Evolutionary conservation across 2,329 filamentous ascomycete genomes (phyloP).

Genomic region (Venturia effusa): DNA sequence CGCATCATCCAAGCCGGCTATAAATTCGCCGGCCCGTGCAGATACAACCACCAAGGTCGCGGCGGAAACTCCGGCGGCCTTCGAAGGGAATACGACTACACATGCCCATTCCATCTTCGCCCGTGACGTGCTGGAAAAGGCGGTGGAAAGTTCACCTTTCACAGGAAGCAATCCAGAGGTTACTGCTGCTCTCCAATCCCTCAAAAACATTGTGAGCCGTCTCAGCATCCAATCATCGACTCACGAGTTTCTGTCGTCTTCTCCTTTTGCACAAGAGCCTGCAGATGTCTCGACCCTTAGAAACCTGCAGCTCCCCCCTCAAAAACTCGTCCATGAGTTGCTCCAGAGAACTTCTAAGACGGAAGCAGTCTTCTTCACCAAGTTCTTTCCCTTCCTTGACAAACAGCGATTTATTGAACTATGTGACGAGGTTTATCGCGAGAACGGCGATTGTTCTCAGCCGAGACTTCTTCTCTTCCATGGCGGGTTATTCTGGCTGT

Average conservation of each 20-base stretch:
- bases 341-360: background rate
- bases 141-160: constrained; percentile 22
- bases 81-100: constrained; percentile 40
- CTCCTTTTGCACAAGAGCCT: constrained; percentile 17
- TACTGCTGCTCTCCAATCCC: constrained; percentile 21
- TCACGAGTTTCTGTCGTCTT: background rate
- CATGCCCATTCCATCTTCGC: constrained; percentile 38
- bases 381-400: constrained; percentile 17
- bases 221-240: constrained; percentile 16
- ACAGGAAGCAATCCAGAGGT: constrained; percentile 22
- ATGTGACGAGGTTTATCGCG: constrained; percentile 34
- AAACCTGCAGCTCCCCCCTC: background rate
- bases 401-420: constrained; percentile 25
- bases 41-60: constrained; percentile 11
- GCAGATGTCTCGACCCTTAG: background rate
- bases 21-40: background rate
- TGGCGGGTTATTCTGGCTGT: constrained; percentile 27
- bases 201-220: constrained; percentile 23
- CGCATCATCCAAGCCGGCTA: constrained; percentile 14
- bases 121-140: constrained; percentile 30
- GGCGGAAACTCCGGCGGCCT: constrained; percentile 20
- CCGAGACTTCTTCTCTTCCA: constrained; percentile 30
- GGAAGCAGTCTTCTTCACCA: constrained; percentile 1
- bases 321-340: background rate
- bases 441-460: constrained; percentile 30